A percentile compares a stretch with the other conserved stretches of the same genome.
phyloP scores from a whole-genome alignment of 306 rosid species.

The Begonia masoniana region DNA sequence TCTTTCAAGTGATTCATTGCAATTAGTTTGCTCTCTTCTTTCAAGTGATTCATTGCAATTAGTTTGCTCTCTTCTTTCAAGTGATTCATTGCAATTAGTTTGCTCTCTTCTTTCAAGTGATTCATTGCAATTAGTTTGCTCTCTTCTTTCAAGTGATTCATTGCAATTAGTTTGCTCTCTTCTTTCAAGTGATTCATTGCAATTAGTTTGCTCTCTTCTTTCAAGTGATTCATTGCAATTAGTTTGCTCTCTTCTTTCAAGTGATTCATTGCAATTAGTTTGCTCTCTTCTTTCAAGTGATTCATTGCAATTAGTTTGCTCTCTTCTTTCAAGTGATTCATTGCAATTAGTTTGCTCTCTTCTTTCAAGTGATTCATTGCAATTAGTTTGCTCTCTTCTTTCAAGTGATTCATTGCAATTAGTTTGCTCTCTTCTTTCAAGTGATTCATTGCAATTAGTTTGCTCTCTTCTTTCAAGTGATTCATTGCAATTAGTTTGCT shows the following conservation, averaged over 20 bases:
- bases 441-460: constrained; percentile 3
- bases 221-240: constrained; percentile 49
- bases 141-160: constrained; percentile 78
- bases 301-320: constrained; percentile 23
- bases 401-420: constrained; percentile 28
- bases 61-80: too few relatives aligned
- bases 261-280: constrained; percentile 27
- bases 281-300: constrained; percentile 13
- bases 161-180: background rate
- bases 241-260: constrained; percentile 58
- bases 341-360: constrained; percentile 28
- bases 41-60: constrained; percentile 50
- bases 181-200: constrained; percentile 26
- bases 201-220: constrained; percentile 36
- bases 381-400: background rate
- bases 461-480: constrained; percentile 72
- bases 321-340: constrained; percentile 87
- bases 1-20: constrained; percentile 72
- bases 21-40: constrained; percentile 35
- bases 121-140: constrained; percentile 14
- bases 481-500: constrained; percentile 15
- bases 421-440: constrained; percentile 59
- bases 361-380: constrained; percentile 62
- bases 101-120: constrained; percentile 75
- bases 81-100: constrained; percentile 28